Percentiles rank a stretch among this genome's conserved stretches.
Evolutionary conservation across 371 early-diverging fungal species (phyloP).

Genomic region (Mucor saturninus): DNA sequence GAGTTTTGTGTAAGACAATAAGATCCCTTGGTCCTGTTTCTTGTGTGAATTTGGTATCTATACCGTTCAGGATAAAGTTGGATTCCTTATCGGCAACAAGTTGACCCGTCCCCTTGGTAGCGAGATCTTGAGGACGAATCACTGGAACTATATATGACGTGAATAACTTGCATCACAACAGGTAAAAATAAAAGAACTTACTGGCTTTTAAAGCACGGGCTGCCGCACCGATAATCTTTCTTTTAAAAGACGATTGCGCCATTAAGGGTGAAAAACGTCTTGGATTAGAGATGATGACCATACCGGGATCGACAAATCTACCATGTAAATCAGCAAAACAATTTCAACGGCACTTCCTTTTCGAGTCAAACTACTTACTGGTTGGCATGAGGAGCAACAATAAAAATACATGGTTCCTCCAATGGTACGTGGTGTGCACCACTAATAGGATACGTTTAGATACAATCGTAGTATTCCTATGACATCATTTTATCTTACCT

Average conservation of each 20-base stretch:
- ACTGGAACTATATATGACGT: conserved; percentile 71
- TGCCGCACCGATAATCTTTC: conserved; percentile 71
- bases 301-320: conserved; percentile 78
- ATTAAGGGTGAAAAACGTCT: conserved; percentile 75
- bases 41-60: conserved; percentile 62
- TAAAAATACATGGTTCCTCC: conserved; percentile 81
- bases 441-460: conserved; percentile 28
- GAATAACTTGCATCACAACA: background rate
- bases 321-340: background rate
- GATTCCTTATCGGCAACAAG: conserved; percentile 44
- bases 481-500: conserved; percentile 17
- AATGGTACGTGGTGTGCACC: conserved; percentile 76
- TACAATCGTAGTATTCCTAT: background rate
- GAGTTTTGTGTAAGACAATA: conserved; percentile 52
- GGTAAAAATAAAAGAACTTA: conserved; percentile 17
- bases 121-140: conserved; percentile 80
- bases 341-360: background rate
- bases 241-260: conserved; percentile 75
- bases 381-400: conserved; percentile 87
- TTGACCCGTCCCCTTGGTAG: conserved; percentile 61
- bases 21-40: conserved; percentile 57
- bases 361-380: conserved; percentile 53
- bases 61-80: conserved; percentile 46
- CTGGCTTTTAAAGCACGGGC: conserved; percentile 65
- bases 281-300: conserved; percentile 71